A percentile compares a stretch with the other conserved stretches of the same genome.
phyloP scores from a whole-genome alignment of 164 flowering plant genomes.

The Sedum album region DNA sequence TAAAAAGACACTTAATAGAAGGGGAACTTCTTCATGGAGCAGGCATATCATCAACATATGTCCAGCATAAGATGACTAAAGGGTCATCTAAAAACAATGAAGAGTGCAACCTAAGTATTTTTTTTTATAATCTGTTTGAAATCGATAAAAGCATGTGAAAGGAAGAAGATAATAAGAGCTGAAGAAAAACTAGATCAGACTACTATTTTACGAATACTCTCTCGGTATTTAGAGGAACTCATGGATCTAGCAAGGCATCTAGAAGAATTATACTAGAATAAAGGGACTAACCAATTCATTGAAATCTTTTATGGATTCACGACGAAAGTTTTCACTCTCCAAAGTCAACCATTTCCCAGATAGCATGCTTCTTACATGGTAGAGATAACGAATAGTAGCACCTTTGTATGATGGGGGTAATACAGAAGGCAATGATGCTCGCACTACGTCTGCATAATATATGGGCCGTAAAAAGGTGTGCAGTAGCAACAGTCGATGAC shows the following conservation, averaged over 20 bases:
- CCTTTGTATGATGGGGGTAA: slow-evolving; percentile 94
- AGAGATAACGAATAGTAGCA: slow-evolving; percentile 73
- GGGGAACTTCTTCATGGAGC: not conserved
- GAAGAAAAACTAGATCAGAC: not conserved
- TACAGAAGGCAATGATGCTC: slow-evolving; percentile 50
- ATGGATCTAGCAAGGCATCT: not conserved
- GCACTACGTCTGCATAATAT: slow-evolving; percentile 53
- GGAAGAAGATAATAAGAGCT: not conserved
- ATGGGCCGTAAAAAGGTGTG: not conserved
- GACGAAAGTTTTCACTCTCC: slow-evolving; percentile 49
- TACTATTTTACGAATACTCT: not conserved
- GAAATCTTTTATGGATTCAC: slow-evolving; percentile 37
- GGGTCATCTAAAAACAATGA: not conserved
- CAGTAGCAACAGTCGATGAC: not conserved
- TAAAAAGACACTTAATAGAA: not conserved
- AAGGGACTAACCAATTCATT: slow-evolving; percentile 52
- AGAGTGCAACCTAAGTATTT: not conserved
- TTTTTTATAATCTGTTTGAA: not conserved
- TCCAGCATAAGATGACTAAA: not conserved
- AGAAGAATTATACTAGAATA: not conserved
- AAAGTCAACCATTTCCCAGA: slow-evolving; percentile 50
- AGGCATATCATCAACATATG: not conserved
- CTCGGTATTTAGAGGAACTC: not conserved
- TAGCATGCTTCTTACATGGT: slow-evolving; percentile 55
- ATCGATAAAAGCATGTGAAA: not conserved